Evolutionary conservation across 2,329 filamentous ascomycete genomes (phyloP).

Genomic region (Cladophialophora immunda): DNA sequence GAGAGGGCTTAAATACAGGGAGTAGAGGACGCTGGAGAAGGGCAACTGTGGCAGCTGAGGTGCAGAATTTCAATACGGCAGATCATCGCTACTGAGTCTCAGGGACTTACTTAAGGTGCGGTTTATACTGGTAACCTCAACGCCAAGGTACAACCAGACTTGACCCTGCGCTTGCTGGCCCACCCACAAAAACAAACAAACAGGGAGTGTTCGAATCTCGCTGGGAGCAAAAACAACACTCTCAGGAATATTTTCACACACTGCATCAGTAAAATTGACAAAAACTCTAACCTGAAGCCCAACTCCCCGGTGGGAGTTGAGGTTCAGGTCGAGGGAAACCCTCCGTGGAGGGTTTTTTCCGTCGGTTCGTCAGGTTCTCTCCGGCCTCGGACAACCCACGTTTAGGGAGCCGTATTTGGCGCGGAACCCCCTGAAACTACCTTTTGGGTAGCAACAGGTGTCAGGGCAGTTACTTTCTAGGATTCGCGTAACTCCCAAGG

Average conservation of each 20-base stretch:
- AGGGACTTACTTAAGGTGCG: neutral
- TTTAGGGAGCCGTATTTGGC: neutral
- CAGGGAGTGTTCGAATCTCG: neutral
- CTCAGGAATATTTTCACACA: neutral
- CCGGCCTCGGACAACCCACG: slow-evolving; percentile 4
- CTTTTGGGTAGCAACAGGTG: neutral
- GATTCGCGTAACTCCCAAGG: neutral
- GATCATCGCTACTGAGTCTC: neutral
- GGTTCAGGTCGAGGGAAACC: slow-evolving; percentile 6
- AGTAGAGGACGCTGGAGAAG: too few relatives aligned
- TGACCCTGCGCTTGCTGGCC: neutral
- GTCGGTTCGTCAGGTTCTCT: neutral
- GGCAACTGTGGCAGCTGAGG: neutral
- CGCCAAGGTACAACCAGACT: neutral
- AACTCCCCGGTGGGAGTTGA: neutral
- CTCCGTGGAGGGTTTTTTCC: neutral
- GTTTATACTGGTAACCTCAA: neutral
- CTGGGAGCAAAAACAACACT: neutral
- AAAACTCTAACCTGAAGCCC: slow-evolving; percentile 6
- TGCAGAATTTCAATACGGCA: too few relatives aligned
- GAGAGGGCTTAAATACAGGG: too few relatives aligned
- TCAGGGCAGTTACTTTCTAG: slow-evolving; percentile 5
- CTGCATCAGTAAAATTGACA: neutral
- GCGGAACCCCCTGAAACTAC: neutral
- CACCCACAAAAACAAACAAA: neutral